Base-by-base conservation (phyloP, 163 green algal genomes). In the Chlamydomonas reinhardtii region DNA sequence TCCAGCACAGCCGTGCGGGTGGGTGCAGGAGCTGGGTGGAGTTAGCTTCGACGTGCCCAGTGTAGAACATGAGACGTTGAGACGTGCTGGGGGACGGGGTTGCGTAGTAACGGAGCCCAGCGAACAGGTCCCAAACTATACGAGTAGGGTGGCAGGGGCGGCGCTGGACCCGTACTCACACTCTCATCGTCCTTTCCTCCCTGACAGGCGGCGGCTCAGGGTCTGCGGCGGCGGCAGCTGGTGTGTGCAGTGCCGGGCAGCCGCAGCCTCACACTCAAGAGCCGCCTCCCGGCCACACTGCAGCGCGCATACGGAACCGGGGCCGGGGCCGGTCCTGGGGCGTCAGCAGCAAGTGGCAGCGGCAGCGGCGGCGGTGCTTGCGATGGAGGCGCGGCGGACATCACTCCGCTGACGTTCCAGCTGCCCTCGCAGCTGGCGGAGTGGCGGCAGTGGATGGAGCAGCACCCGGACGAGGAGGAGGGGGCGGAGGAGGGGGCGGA, bases 221-320 rank as follows among this genome's bases (percentile, higher is more conserved):
- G 78, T 4, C 78, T 77, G 31, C 52, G 48, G 32, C 78, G 43
- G 14, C 68, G 82, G 4, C 94, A 97, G 73, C 77, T 92, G 39
- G 74, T 96, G 52, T 93, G 79, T 79, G 95, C 92, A 56, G 73
- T 95, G 31, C 94, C 94, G 0, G 94, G 94, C 12, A 83, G 89
- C 12, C 72, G 82, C 25, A 76, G 85, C 32, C 74, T 97, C 24
- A 94, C 91, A 0, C 76, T 85, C 48, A 97, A 97, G 82, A 61
- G 82, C 27, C 16, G 84, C 9, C 59, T 87, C 64, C 77, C 82
- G 12, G 68, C 73, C 5, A 85, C 54, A 0, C 59, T 82, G 32
- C 62, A 0, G 5, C 22, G 83, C 70, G 68, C 73, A 15, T 0
- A 48, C 25, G n/a, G 20, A 1, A 62, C 14, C 1, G 80, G 24